A percentile compares a stretch with the other conserved stretches of the same genome.
phyloP scores from a whole-genome alignment of 805 yeast species.

The Kluyveromyces wickerhamii region DNA sequence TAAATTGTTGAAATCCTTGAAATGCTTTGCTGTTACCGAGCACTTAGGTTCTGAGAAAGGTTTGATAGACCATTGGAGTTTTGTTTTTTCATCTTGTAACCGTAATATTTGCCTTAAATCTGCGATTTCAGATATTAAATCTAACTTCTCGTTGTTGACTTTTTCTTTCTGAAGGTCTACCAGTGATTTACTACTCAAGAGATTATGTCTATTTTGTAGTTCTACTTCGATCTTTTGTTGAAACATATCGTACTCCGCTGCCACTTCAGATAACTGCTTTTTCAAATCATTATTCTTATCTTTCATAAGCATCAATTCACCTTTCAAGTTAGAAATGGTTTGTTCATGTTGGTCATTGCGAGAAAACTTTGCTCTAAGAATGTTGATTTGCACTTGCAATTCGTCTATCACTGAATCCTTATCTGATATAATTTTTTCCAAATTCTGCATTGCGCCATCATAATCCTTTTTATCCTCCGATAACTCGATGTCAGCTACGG shows the following conservation, averaged over 20 bases:
- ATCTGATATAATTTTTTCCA: slow-evolving; percentile 4
- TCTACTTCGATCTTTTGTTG: slow-evolving; percentile 19
- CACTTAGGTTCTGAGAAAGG: not conserved
- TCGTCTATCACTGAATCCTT: slow-evolving; percentile 32
- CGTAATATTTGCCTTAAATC: slow-evolving; percentile 32
- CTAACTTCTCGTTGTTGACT: slow-evolving; percentile 28
- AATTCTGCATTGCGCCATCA: not conserved
- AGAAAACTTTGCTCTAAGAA: slow-evolving; percentile 38
- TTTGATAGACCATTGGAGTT: not conserved
- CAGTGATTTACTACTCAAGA: slow-evolving; percentile 27
- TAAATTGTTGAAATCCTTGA: not conserved
- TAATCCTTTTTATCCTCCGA: slow-evolving; percentile 7
- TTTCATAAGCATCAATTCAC: slow-evolving; percentile 19
- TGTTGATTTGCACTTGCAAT: slow-evolving; percentile 36
- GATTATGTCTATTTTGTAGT: slow-evolving; percentile 19
- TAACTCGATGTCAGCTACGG: not conserved
- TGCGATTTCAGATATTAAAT: slow-evolving; percentile 38
- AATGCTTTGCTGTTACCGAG: slow-evolving; percentile 9
- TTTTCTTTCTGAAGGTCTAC: slow-evolving; percentile 30
- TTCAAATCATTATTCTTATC: slow-evolving; percentile 13
- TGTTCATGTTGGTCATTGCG: slow-evolving; percentile 26
- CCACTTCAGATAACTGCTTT: slow-evolving; percentile 11
- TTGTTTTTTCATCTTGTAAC: slow-evolving; percentile 6
- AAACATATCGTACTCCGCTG: slow-evolving; percentile 11
- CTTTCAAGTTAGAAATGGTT: slow-evolving; percentile 8